Conservation (phyloP, 2,329 filamentous ascomycete species). For the Myrmaecium sp. region DNA sequence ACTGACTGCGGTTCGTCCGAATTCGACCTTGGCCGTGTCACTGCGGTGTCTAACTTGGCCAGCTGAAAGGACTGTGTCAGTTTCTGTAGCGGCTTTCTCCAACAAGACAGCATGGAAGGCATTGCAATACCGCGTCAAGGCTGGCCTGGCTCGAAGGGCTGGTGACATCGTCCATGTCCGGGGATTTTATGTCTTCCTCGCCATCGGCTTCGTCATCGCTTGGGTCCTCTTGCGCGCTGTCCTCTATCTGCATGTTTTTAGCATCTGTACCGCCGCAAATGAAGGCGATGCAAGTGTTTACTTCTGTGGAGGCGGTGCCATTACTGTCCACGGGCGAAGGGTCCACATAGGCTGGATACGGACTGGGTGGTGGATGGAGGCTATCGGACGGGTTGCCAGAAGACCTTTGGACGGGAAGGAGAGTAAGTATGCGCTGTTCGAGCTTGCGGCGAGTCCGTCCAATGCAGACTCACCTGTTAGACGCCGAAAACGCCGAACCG, state of each 20-base stretch:
- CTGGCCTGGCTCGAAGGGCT: slow-evolving; percentile 16
- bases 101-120: slow-evolving; percentile 2
- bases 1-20: slow-evolving; percentile 69
- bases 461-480: slow-evolving; percentile 19
- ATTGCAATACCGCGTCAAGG: slow-evolving; percentile 12
- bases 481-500: slow-evolving; percentile 21
- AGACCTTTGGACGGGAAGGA: slow-evolving; percentile 17
- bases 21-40: slow-evolving; percentile 29
- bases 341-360: slow-evolving; percentile 49
- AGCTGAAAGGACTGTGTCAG: slow-evolving; percentile 12
- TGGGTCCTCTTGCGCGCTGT: slow-evolving; percentile 49
- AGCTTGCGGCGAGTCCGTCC: slow-evolving; percentile 1
- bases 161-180: slow-evolving; percentile 17
- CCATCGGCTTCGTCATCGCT: slow-evolving; percentile 18
- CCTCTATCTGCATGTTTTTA: slow-evolving; percentile 42
- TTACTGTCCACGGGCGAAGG: slow-evolving; percentile 76
- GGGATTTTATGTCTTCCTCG: slow-evolving; percentile 19
- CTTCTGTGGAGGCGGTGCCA: slow-evolving; percentile 63
- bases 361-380: slow-evolving; percentile 29
- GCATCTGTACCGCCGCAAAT: slow-evolving; percentile 5
- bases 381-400: slow-evolving; percentile 28
- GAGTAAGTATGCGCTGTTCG: slow-evolving; percentile 11
- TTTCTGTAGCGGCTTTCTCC: slow-evolving; percentile 2
- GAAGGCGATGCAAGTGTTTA: slow-evolving; percentile 7
- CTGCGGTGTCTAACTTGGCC: slow-evolving; percentile 28